These are phyloP conservation scores for Lentinus brumalis DNA, from an alignment of 768 basidiomycete species.

Conservation along the genomic window DNA sequence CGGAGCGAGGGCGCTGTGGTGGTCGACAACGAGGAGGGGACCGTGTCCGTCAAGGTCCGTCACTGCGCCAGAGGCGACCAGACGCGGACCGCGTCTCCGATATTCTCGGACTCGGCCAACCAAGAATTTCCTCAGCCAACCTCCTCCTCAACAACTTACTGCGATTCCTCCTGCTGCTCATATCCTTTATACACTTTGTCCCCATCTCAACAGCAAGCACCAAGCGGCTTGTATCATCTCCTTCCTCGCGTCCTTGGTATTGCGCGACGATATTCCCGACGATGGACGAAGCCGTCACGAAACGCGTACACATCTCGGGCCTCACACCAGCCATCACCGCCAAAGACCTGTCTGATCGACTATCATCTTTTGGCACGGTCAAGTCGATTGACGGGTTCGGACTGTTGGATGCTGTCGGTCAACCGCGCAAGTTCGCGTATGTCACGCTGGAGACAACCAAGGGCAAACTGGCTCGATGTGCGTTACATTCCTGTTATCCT, in stretches of 20 bases:
- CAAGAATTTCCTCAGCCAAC: not conserved
- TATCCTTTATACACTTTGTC: no score
- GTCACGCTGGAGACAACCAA: constrained; percentile 69
- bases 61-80: no score
- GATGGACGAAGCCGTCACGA: constrained; percentile 41
- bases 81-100: no score
- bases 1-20: no score
- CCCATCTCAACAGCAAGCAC: no score
- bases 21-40: no score
- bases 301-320: constrained; percentile 75
- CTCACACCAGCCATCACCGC: constrained; percentile 65
- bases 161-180: no score
- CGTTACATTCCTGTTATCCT: constrained; percentile 19
- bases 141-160: no score
- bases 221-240: no score
- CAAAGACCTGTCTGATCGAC: constrained; percentile 56
- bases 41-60: no score
- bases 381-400: constrained; percentile 73
- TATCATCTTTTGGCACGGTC: constrained; percentile 70
- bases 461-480: constrained; percentile 66
- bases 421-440: constrained; percentile 72
- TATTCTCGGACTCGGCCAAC: no score
- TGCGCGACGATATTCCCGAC: not conserved
- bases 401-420: constrained; percentile 59
- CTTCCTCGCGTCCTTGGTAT: no score